Conservation (phyloP, 2,329 filamentous ascomycete species). For the Exserohilum turcica region DNA sequence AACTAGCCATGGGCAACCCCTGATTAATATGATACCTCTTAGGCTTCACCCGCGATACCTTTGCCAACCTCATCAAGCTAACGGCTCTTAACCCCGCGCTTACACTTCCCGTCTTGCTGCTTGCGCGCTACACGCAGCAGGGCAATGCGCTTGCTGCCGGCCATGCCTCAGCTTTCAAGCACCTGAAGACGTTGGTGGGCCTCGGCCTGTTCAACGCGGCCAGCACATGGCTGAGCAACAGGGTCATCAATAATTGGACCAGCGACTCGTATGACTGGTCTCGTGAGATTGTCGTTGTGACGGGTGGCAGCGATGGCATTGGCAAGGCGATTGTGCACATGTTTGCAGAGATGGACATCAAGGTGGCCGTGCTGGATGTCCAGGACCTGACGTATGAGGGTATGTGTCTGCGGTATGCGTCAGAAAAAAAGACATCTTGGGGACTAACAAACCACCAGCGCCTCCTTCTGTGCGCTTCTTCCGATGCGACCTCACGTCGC, state of each 20-base stretch:
- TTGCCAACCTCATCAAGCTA: constrained; percentile 62
- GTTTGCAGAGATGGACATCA: constrained; percentile 68
- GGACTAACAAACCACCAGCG: constrained; percentile 39
- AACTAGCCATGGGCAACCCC: neutral
- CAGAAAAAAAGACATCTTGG: neutral
- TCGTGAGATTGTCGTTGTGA: constrained; percentile 73
- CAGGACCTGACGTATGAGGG: constrained; percentile 62
- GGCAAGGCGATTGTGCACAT: constrained; percentile 68
- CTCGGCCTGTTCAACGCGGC: constrained; percentile 58
- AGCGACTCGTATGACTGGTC: constrained; percentile 67
- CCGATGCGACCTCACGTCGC: constrained; percentile 70
- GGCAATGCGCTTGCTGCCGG: constrained; percentile 60
- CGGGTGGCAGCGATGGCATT: constrained; percentile 76
- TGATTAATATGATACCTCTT: constrained; percentile 1
- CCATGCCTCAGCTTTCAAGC: constrained; percentile 58
- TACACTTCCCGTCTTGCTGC: constrained; percentile 66
- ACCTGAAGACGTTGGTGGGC: constrained; percentile 60
- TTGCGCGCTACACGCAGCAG: constrained; percentile 66
- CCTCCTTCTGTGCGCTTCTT: constrained; percentile 67
- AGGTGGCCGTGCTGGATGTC: constrained; percentile 74
- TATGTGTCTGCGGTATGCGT: constrained; percentile 18
- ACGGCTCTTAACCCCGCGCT: constrained; percentile 69
- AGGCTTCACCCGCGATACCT: constrained; percentile 59
- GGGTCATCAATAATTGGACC: constrained; percentile 58
- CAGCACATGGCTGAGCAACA: constrained; percentile 59